Evolutionary conservation across 192 early-diverging fungal species (phyloP), one percentile per base, ranked within the genome.

Genomic region (Gaertneriomyces sp.): DNA sequence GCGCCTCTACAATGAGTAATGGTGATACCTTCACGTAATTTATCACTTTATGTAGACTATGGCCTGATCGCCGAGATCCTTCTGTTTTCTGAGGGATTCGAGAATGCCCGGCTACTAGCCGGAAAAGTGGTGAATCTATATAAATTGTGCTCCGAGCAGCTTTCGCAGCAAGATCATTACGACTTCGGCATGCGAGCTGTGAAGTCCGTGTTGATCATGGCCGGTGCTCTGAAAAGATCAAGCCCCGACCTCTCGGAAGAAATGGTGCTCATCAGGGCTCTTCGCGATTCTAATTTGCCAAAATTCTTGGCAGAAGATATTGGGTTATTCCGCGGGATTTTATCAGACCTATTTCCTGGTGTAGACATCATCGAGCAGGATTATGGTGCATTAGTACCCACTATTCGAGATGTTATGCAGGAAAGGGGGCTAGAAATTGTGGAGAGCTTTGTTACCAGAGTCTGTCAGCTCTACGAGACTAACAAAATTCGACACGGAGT

Each of bases 121-220:
- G 84, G 81, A 38, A 85, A 85, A 56, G 84, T 85, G 3, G 81
- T 83, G 17, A 85, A 85, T 56, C 75, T 85, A 0, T 85, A 85
- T 70, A 85, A 85, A 58, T 69, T 85, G 6, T 85, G 84, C 60
- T 81, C 79, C 25, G 84, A 85, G 63, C 84, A 85, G 58, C 79
- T 85, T 9, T 83, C 81, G 6, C 81, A 85, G 64, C 84, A 85
- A 65, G 84, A 85, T 75, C 84, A 85, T 53, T 85, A 85, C 53
- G 84, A 85, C 52, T 85, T 85, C 67, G 83, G 82, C 44, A 85
- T 85, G 84, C 63, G 84, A n/a, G 84, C 84, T 42, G 84, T 85
- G 2, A 85, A 85, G 52, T 83, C 81, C n/a, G 84, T 85, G 46
- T 64, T 85, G 14, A 82, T 83, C 25, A 85, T 85, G 84, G 84